Conservation (phyloP, 352 stramenopile genomes). For the Globisporangium paroecandrum region DNA sequence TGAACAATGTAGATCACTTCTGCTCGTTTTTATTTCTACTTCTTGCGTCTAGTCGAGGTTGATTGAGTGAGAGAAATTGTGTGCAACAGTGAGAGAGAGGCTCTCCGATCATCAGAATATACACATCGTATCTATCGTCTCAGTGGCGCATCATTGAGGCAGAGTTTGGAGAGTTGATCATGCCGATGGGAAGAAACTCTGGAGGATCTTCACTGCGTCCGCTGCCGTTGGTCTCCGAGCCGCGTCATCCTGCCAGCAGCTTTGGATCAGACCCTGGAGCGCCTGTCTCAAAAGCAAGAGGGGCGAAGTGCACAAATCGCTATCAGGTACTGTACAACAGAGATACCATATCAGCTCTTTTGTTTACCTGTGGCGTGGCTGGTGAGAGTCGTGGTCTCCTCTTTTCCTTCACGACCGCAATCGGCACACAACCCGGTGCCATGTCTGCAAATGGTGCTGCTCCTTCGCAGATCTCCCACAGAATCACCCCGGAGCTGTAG, state of each 20-base stretch:
- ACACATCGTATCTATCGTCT: not conserved
- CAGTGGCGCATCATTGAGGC: not conserved
- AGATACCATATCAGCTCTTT: not conserved
- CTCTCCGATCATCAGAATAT: not conserved
- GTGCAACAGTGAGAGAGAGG: no score
- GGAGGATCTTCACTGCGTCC: conserved; percentile 36
- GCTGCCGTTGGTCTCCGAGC: conserved; percentile 39
- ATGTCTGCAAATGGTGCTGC: conserved; percentile 60
- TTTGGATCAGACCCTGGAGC: conserved; percentile 53
- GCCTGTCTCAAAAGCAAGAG: conserved; percentile 27
- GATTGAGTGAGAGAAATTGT: no score
- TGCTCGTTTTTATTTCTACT: not conserved
- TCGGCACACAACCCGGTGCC: conserved; percentile 45
- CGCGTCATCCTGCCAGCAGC: conserved; percentile 68
- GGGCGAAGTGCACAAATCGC: not conserved
- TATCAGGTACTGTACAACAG: not conserved
- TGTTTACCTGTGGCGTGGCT: conserved; percentile 47
- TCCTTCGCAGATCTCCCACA: conserved; percentile 80
- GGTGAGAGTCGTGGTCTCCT: conserved; percentile 52
- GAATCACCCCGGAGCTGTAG: conserved; percentile 78
- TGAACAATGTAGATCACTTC: conserved; percentile 20
- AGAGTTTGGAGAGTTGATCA: conserved; percentile 4
- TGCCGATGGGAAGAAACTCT: conserved; percentile 41
- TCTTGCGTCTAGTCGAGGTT: not conserved
- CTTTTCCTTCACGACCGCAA: conserved; percentile 67